Percentiles rank a stretch among this genome's conserved stretches.
Conservation (phyloP, 352 stramenopile genomes). For the Pythium pyrilobum region DNA sequence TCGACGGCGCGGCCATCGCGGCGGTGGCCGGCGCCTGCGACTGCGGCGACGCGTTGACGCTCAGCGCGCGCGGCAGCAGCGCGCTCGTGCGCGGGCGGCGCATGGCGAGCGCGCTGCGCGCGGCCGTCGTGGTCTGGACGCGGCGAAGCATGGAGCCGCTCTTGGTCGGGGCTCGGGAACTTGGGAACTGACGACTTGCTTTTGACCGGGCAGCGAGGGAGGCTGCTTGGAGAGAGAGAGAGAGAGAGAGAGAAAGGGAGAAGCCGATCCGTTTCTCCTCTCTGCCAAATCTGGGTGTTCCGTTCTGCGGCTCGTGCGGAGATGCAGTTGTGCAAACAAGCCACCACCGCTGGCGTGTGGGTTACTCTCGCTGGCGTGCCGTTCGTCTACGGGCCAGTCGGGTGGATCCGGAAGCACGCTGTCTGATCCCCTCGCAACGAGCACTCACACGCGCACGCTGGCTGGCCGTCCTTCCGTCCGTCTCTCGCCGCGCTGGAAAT, state of each 20-base stretch:
- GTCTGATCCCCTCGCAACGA: no score
- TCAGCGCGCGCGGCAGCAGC: slow-evolving; percentile 16
- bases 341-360: background rate
- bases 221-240: background rate
- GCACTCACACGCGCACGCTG: no score
- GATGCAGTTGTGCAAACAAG: slow-evolving; percentile 11
- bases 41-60: slow-evolving; percentile 18
- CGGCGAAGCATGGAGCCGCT: slow-evolving; percentile 18
- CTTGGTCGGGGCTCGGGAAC: background rate
- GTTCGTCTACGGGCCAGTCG: slow-evolving; percentile 13
- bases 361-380: no score
- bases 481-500: no score
- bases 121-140: background rate
- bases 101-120: slow-evolving; percentile 6
- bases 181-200: slow-evolving; percentile 5
- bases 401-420: no score
- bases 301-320: no score
- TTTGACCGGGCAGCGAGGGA: background rate
- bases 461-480: no score
- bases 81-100: slow-evolving; percentile 8
- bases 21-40: slow-evolving; percentile 12
- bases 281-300: no score
- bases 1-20: slow-evolving; percentile 15
- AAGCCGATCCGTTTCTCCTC: no score
- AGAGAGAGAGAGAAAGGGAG: no score